Evolutionary conservation across 2,329 filamentous ascomycete genomes (phyloP).

Genomic region (Fusarium xyrophilum): DNA sequence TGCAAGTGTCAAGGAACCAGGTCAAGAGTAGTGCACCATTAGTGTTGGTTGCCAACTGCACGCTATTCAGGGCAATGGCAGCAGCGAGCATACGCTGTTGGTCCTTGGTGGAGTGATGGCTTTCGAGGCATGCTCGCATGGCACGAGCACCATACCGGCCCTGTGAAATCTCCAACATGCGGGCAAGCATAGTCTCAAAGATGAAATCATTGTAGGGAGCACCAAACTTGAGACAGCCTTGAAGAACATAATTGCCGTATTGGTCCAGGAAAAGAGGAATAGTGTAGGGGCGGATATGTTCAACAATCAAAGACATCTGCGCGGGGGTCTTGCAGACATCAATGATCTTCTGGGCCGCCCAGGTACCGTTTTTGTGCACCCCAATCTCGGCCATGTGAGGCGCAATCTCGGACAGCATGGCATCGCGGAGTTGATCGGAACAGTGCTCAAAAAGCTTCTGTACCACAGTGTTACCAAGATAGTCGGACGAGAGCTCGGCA

Average conservation of each 20-base stretch:
- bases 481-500: constrained; percentile 92
- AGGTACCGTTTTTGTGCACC: constrained; percentile 98
- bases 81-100: constrained; percentile 95
- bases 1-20: constrained; percentile 98
- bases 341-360: constrained; percentile 99
- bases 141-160: constrained; percentile 93
- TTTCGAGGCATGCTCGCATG: constrained; percentile 96
- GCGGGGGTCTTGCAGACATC: constrained; percentile 86
- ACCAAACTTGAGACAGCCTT: constrained; percentile 93
- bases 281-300: constrained; percentile 83
- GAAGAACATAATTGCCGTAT: constrained; percentile 97
- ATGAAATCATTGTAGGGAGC: constrained; percentile 93
- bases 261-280: constrained; percentile 95
- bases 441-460: constrained; percentile 98
- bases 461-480: constrained; percentile 98
- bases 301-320: constrained; percentile 85
- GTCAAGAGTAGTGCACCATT: constrained; percentile 94
- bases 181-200: constrained; percentile 94
- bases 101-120: constrained; percentile 91
- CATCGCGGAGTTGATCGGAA: constrained; percentile 86
- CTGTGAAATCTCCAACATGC: constrained; percentile 92
- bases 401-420: constrained; percentile 86
- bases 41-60: constrained; percentile 93
- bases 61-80: constrained; percentile 93
- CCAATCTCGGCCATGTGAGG: constrained; percentile 96